Conservation (phyloP, 208 protist genomes). For the Balamuthia mandrillaris region DNA sequence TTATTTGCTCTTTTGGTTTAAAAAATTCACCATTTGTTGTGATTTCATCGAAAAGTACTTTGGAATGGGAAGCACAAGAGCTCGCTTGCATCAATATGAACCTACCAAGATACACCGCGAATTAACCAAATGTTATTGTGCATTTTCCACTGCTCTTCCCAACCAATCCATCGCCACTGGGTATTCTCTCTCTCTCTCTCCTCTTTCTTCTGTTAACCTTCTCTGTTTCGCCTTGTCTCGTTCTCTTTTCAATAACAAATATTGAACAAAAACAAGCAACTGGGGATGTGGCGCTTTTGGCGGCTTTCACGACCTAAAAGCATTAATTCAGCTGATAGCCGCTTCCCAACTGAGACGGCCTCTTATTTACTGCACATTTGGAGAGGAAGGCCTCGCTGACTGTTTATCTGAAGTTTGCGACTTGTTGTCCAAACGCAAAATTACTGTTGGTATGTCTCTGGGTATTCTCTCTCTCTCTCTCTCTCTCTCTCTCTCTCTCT, state of each 20-base stretch:
- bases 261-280: not conserved
- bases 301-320: slow-evolving; percentile 2
- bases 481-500: too few species aligned
- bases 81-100: too few species aligned
- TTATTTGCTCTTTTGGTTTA: too few species aligned
- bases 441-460: not conserved
- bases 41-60: too few species aligned
- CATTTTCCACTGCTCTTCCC: too few species aligned
- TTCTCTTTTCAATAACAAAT: not conserved
- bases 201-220: not conserved
- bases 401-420: not conserved
- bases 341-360: not conserved
- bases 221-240: not conserved
- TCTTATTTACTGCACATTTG: slow-evolving; percentile 26
- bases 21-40: too few species aligned
- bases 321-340: slow-evolving; percentile 29
- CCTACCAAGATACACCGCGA: too few species aligned
- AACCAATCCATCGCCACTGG: too few species aligned
- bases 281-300: slow-evolving; percentile 39
- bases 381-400: not conserved
- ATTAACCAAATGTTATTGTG: not conserved
- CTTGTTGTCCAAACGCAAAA: not conserved
- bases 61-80: too few species aligned
- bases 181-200: too few species aligned
- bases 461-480: too few species aligned